phyloP scores from a whole-genome alignment of 768 basidiomycete species.

The Suillus subaureus region DNA sequence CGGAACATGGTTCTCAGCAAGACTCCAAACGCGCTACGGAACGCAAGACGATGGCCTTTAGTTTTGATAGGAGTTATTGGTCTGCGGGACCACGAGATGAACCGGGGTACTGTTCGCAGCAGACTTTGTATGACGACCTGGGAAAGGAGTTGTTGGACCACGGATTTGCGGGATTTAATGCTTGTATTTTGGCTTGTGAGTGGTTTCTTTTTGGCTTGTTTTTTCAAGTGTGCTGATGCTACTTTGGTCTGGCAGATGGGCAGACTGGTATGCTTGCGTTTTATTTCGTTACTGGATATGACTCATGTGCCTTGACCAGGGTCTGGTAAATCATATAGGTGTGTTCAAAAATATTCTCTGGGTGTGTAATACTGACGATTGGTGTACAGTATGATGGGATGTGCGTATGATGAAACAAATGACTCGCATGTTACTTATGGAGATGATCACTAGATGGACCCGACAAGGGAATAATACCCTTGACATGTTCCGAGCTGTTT shows the following conservation, averaged over 20 bases:
- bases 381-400: slow-evolving; percentile 86
- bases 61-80: slow-evolving; percentile 99
- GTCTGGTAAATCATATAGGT: slow-evolving; percentile 94
- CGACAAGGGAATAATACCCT: slow-evolving; percentile 97
- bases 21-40: slow-evolving; percentile 84
- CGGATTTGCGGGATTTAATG: slow-evolving; percentile 95
- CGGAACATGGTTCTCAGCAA: slow-evolving; percentile 70
- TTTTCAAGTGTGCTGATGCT: not conserved
- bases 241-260: slow-evolving; percentile 48
- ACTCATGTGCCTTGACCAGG: slow-evolving; percentile 43
- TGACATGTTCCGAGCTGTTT: slow-evolving; percentile 94
- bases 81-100: slow-evolving; percentile 91
- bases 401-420: slow-evolving; percentile 49
- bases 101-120: slow-evolving; percentile 88
- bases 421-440: slow-evolving; percentile 11
- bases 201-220: slow-evolving; percentile 28
- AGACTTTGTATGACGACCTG: slow-evolving; percentile 92
- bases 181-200: slow-evolving; percentile 98
- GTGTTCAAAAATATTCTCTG: slow-evolving; percentile 27
- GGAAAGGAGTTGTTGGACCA: slow-evolving; percentile 95
- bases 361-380: not conserved
- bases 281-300: slow-evolving; percentile 6
- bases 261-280: slow-evolving; percentile 67
- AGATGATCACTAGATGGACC: slow-evolving; percentile 63
- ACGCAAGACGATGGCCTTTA: slow-evolving; percentile 86